Conservation (phyloP, 2,329 filamentous ascomycete genomes). For the Huntiella moniliformis region DNA sequence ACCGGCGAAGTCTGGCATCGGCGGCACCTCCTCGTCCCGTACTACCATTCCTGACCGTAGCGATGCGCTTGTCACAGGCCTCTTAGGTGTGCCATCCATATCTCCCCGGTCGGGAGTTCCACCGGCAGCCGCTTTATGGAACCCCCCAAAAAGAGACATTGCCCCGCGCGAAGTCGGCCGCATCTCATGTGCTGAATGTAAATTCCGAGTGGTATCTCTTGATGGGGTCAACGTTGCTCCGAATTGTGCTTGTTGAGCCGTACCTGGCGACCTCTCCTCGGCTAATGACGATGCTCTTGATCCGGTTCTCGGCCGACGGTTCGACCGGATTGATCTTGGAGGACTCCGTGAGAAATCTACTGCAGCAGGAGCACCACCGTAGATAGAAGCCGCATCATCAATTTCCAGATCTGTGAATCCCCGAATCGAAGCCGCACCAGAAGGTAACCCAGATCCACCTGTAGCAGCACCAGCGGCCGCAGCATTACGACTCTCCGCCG, state of each 20-base stretch:
- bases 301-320: conserved; percentile 17
- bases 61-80: conserved; percentile 18
- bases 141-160: conserved; percentile 1
- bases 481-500: conserved; percentile 15
- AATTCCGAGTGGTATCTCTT: background rate
- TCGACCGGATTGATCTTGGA: conserved; percentile 31
- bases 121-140: conserved; percentile 12
- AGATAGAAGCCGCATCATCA: conserved; percentile 38
- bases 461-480: background rate
- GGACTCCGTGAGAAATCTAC: conserved; percentile 42
- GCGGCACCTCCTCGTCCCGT: background rate
- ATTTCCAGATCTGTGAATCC: conserved; percentile 29
- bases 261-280: no score
- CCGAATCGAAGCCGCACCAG: conserved; percentile 22
- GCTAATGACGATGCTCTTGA: conserved; percentile 7
- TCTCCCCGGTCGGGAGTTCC: conserved; percentile 9
- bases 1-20: background rate
- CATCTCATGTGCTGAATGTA: conserved; percentile 10
- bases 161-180: conserved; percentile 4
- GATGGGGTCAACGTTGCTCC: conserved; percentile 7
- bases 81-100: conserved; percentile 10
- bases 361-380: conserved; percentile 26
- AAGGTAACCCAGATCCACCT: conserved; percentile 15
- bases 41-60: no score
- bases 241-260: background rate